Evolutionary conservation across 1,284 basidiomycete genomes (phyloP).

Genomic region (Ceratobasidium sp.): DNA sequence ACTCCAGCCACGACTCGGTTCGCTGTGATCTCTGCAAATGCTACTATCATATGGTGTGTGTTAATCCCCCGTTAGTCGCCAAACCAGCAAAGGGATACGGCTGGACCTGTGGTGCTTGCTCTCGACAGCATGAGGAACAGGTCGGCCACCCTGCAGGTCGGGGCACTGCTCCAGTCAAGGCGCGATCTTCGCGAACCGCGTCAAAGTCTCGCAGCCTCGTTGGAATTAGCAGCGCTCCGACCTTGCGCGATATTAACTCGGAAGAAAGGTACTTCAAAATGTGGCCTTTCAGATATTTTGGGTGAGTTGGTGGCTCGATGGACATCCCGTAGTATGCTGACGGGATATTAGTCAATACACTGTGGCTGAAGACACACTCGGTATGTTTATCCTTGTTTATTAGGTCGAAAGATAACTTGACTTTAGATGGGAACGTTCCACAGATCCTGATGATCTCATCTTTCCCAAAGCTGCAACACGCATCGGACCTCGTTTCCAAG

Average conservation of each 20-base stretch:
- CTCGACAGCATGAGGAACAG: constrained; percentile 85
- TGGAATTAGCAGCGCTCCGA: constrained; percentile 1
- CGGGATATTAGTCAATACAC: constrained; percentile 74
- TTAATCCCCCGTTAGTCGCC: constrained; percentile 90
- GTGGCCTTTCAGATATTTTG: constrained; percentile 98
- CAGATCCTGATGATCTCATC: constrained; percentile 93
- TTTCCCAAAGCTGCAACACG: constrained; percentile 91
- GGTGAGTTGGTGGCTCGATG: constrained; percentile 60
- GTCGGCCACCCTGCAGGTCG: constrained; percentile 60
- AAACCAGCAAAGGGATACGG: constrained; percentile 97
- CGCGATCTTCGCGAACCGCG: constrained; percentile 46
- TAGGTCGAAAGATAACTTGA: not conserved
- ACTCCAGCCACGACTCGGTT: constrained; percentile 84
- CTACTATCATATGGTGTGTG: constrained; percentile 94
- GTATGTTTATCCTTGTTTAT: constrained; percentile 53
- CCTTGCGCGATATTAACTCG: constrained; percentile 50
- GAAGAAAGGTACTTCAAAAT: constrained; percentile 84
- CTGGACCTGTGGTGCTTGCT: constrained; percentile 96
- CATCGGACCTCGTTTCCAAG: constrained; percentile 87
- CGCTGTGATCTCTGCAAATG: constrained; percentile 94
- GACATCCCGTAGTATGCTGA: not conserved
- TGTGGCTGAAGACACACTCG: constrained; percentile 88
- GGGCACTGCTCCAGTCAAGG: constrained; percentile 55
- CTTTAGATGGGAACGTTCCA: constrained; percentile 44
- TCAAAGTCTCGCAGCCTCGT: constrained; percentile 39